Base-by-base conservation (phyloP, 2,329 filamentous ascomycete species). In the Colletotrichum tofieldiae region DNA sequence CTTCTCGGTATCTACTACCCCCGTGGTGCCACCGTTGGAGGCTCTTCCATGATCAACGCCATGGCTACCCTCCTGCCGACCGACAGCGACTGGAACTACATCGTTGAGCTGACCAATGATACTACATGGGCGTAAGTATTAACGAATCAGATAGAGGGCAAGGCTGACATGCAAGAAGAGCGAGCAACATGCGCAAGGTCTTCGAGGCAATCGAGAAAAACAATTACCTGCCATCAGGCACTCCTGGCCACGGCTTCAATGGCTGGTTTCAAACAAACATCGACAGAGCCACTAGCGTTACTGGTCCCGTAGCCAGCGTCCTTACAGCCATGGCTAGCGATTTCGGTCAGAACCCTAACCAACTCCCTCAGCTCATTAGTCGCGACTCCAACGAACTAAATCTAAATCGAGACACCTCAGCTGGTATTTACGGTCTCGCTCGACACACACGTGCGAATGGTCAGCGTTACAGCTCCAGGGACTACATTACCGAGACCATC, bases 191-290 rank as follows among this genome's bases (percentile, higher is more conserved):
- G 83, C 78, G 81, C 8, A 69, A 79, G 5, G 81, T 86, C 72
- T 86, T 86, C 56, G 71, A 79, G 67, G 78, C 79, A 37, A 74
- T 87, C 7, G 86, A 87, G 75, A 79, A 81, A 41, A 84, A 84
- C 74, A 80, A 82, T 64, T 85, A 86, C 65, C 76, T 85, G 0
- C 78, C 82, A 0, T 76, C 77, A 18, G 80, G 79, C 11, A 80
- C 81, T 2, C 51, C 80, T 0, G 84, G 84, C 0, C 85, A 86
- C 59, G 84, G 84, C 4, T 86, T 82, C 67, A 74, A 79, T 37
- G 85, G 84, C 14, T 85, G 79, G 77, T 76, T 86, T 4, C 65
- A 76, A 14, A 77, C 74, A 37, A 74, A 74, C 14, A 75, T 74
- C 65, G 75, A 54, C 23, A 29, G 8, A 3, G 18, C 51, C n/a